A percentile compares a stretch with the other conserved stretches of the same genome.
phyloP scores from a whole-genome alignment of 1,284 basidiomycete genomes.

The Cryptococcus sp. region DNA sequence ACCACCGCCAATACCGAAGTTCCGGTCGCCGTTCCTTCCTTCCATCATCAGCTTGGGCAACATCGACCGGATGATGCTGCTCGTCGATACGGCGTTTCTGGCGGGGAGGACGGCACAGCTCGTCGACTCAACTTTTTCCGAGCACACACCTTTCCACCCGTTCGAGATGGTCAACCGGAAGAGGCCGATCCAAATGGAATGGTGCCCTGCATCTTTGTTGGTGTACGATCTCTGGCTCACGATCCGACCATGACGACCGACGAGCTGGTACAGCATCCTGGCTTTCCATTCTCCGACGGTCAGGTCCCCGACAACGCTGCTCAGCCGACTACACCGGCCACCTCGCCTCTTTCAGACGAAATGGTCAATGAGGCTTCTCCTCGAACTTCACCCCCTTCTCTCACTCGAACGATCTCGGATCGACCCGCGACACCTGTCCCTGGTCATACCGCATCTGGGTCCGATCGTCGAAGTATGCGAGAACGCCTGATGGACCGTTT shows the following conservation, averaged over 20 bases:
- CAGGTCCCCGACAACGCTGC: constrained; percentile 14
- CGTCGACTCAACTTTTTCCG: constrained; percentile 46
- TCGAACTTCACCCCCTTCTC: neutral
- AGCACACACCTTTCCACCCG: constrained; percentile 42
- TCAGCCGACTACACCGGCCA: neutral
- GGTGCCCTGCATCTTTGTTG: constrained; percentile 44
- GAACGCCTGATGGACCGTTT: constrained; percentile 21
- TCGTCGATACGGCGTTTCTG: constrained; percentile 19
- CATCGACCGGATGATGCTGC: constrained; percentile 5
- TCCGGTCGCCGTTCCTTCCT: constrained; percentile 18
- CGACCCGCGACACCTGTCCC: neutral
- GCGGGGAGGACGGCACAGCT: constrained; percentile 25
- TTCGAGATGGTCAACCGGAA: constrained; percentile 2
- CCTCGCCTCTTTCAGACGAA: neutral
- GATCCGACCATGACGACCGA: constrained; percentile 33
- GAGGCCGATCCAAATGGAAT: constrained; percentile 21
- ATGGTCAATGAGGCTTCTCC: neutral
- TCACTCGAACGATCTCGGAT: neutral
- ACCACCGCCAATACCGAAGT: neutral
- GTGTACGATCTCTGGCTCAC: constrained; percentile 38
- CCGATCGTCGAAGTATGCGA: constrained; percentile 19
- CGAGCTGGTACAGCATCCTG: constrained; percentile 34
- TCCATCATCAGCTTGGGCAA: constrained; percentile 34
- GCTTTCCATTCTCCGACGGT: constrained; percentile 39
- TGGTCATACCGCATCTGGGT: neutral